A percentile compares a stretch with the other conserved stretches of the same genome.
Conservation (phyloP, 345 rosid species). For the Eucalyptus guilfoylei region DNA sequence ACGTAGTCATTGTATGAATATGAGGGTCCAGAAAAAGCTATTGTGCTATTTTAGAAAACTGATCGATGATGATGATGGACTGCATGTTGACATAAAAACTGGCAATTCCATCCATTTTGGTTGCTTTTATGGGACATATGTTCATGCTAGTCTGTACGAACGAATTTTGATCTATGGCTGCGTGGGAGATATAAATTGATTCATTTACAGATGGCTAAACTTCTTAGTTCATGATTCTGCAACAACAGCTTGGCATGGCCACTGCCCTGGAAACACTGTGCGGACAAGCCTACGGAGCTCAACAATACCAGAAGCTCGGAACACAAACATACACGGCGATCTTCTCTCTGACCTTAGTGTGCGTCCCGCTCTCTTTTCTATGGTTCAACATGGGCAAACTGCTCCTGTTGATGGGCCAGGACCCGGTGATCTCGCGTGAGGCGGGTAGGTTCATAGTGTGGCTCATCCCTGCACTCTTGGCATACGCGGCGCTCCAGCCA, state of each 20-base stretch:
- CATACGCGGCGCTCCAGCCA: slow-evolving; percentile 24
- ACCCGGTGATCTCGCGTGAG: slow-evolving; percentile 22
- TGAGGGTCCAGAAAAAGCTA: not conserved
- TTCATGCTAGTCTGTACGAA: not conserved
- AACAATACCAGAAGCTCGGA: slow-evolving; percentile 21
- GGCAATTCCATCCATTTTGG: not conserved
- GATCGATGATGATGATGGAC: not conserved
- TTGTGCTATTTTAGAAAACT: not conserved
- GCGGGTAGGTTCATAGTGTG: slow-evolving; percentile 18
- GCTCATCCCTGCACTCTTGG: slow-evolving; percentile 31
- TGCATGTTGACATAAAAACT: not conserved
- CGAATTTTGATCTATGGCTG: not conserved
- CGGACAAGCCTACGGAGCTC: slow-evolving; percentile 67
- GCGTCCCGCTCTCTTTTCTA: slow-evolving; percentile 18
- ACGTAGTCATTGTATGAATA: not conserved
- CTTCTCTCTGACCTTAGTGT: slow-evolving; percentile 12
- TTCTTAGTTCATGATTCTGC: not conserved
- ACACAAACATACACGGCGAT: slow-evolving; percentile 23
- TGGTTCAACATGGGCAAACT: slow-evolving; percentile 27
- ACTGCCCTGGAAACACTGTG: slow-evolving; percentile 52
- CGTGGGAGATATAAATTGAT: not conserved
- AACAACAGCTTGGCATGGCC: not conserved
- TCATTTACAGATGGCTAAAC: not conserved
- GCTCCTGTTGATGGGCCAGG: slow-evolving; percentile 27
- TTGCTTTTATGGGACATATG: not conserved